Evolutionary conservation across 2,329 filamentous ascomycete genomes (phyloP).

Genomic region (Rugonectria rugulosa): DNA sequence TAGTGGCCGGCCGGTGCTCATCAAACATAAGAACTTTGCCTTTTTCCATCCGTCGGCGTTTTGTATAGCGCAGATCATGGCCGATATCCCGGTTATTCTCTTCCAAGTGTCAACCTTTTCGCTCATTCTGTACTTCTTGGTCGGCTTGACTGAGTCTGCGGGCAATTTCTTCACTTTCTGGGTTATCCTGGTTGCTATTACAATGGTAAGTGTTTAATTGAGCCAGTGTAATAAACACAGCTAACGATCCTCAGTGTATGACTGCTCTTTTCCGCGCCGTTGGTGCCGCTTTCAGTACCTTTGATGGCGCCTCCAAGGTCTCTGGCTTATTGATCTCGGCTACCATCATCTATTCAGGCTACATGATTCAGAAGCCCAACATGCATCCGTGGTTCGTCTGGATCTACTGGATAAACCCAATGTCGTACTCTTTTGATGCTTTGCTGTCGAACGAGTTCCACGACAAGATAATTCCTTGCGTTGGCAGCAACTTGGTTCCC

Average conservation of each 20-base stretch:
- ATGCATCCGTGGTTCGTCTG: conserved; percentile 72
- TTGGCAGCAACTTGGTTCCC: conserved; percentile 58
- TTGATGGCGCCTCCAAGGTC: conserved; percentile 66
- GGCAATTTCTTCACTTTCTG: conserved; percentile 69
- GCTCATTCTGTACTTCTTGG: conserved; percentile 70
- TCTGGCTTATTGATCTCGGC: conserved; percentile 59
- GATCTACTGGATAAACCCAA: conserved; percentile 71
- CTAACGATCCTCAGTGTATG: conserved; percentile 51
- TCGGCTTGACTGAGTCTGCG: conserved; percentile 59
- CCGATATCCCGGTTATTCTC: conserved; percentile 63
- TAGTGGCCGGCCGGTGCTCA: conserved; percentile 63
- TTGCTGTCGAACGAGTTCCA: conserved; percentile 77
- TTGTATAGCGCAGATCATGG: conserved; percentile 64
- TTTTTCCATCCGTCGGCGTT: conserved; percentile 65
- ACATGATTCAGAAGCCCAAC: conserved; percentile 65
- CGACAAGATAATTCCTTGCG: conserved; percentile 59
- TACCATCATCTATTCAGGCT: conserved; percentile 69
- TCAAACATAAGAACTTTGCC: conserved; percentile 66
- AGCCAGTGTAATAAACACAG: not conserved
- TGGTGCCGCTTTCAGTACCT: conserved; percentile 62
- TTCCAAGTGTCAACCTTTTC: conserved; percentile 67
- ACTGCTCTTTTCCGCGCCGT: conserved; percentile 65
- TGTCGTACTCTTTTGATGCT: conserved; percentile 74
- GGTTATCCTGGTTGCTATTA: conserved; percentile 58
- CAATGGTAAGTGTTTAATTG: conserved; percentile 52